Conservation (phyloP, 371 early-diverging fungal genomes). For the Apophysomyces trapeziformis region DNA sequence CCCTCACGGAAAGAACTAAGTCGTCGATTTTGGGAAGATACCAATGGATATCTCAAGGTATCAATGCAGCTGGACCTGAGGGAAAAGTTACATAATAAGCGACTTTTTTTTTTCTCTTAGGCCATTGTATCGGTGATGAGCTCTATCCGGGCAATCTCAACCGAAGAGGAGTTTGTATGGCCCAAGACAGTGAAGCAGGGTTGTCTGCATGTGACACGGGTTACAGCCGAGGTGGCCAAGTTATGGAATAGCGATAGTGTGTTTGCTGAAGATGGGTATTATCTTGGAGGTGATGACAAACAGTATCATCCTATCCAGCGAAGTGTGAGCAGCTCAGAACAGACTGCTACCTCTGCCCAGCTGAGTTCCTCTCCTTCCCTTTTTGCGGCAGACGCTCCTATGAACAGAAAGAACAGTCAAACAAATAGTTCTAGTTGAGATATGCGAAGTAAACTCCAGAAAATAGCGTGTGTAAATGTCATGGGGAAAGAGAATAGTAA, state of each 20-base stretch:
- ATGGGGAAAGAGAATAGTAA: too few species aligned
- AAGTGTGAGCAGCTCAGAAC: not conserved
- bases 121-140: slow-evolving; percentile 49
- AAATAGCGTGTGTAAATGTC: too few species aligned
- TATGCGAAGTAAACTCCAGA: too few species aligned
- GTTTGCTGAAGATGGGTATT: slow-evolving; percentile 44
- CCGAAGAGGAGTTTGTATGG: slow-evolving; percentile 48
- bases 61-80: not conserved
- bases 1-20: slow-evolving; percentile 20
- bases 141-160: slow-evolving; percentile 41
- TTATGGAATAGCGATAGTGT: slow-evolving; percentile 45
- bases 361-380: slow-evolving; percentile 2
- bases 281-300: slow-evolving; percentile 8
- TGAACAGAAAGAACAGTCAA: slow-evolving; percentile 3
- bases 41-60: slow-evolving; percentile 49
- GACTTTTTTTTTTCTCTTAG: slow-evolving; percentile 18
- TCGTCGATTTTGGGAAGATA: slow-evolving; percentile 46
- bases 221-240: slow-evolving; percentile 55
- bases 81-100: not conserved
- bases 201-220: slow-evolving; percentile 50
- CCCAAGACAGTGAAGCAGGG: slow-evolving; percentile 52
- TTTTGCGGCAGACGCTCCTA: not conserved
- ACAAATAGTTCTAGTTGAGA: not conserved
- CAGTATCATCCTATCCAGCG: slow-evolving; percentile 2
- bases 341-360: not conserved